Conservation (phyloP, 805 yeast genomes). For the Nakazawaea wickerhamii region DNA sequence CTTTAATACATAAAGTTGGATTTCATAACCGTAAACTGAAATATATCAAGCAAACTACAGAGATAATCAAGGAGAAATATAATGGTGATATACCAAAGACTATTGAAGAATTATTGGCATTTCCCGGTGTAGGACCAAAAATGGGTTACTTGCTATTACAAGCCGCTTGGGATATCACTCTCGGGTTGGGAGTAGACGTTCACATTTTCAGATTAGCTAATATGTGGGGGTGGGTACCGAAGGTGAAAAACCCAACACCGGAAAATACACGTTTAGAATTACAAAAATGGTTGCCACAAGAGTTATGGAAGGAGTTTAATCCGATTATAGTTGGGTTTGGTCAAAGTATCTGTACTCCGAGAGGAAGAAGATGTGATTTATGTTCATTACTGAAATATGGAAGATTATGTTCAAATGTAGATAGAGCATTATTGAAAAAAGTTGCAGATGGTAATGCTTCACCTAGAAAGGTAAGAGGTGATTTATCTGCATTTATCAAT, state of each 20-base stretch:
- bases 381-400: conserved; percentile 48
- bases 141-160: conserved; percentile 85
- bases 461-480: conserved; percentile 30
- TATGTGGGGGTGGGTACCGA: conserved; percentile 74
- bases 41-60: conserved; percentile 59
- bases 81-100: conserved; percentile 70
- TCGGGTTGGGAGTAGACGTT: conserved; percentile 93
- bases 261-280: conserved; percentile 67
- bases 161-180: conserved; percentile 69
- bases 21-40: conserved; percentile 77
- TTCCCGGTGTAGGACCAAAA: conserved; percentile 95
- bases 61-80: conserved; percentile 42
- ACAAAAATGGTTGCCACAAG: conserved; percentile 68
- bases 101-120: conserved; percentile 53
- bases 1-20: conserved; percentile 73
- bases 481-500: conserved; percentile 29
- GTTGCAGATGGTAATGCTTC: conserved; percentile 18
- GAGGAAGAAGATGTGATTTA: conserved; percentile 63
- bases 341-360: conserved; percentile 76
- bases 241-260: conserved; percentile 49
- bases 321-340: conserved; percentile 92
- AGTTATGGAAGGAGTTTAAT: conserved; percentile 79
- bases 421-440: conserved; percentile 34
- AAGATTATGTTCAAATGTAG: conserved; percentile 55
- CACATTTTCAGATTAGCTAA: conserved; percentile 79